Evolutionary conservation across 345 rosid species (phyloP).

Genomic region (Gossypium rotundifolium): DNA sequence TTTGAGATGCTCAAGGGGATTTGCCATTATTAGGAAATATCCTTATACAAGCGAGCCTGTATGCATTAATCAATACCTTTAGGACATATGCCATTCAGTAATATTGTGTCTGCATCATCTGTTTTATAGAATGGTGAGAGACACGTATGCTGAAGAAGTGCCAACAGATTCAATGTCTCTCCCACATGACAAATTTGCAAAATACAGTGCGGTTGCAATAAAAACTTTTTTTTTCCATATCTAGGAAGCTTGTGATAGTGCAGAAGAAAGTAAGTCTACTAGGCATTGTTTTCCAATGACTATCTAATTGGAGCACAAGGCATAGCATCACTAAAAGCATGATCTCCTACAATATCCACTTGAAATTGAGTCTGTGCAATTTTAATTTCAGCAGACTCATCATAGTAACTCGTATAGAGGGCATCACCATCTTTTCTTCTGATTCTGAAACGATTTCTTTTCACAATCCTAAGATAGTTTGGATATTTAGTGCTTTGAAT

Average conservation of each 20-base stretch:
- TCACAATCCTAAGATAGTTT: not conserved
- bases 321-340: not conserved
- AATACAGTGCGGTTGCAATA: constrained; percentile 13
- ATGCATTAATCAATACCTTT: constrained; percentile 18
- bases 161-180: not conserved
- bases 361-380: not conserved
- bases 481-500: not conserved
- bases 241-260: constrained; percentile 19
- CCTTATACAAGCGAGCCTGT: constrained; percentile 17
- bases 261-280: constrained; percentile 24
- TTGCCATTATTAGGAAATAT: constrained; percentile 11
- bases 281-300: constrained; percentile 18
- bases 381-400: not conserved
- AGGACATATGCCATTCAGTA: constrained; percentile 13
- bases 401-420: not conserved
- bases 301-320: constrained; percentile 13
- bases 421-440: not conserved
- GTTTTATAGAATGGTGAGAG: constrained; percentile 8
- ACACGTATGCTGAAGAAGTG: not conserved
- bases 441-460: not conserved
- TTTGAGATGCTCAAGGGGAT: constrained; percentile 18
- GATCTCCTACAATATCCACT: not conserved
- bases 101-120: constrained; percentile 23
- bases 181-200: constrained; percentile 14
- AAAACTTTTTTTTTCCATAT: constrained; percentile 10